phyloP scores from a whole-genome alignment of 192 early-diverging fungal species.

The Umbelopsis ramanniana region DNA sequence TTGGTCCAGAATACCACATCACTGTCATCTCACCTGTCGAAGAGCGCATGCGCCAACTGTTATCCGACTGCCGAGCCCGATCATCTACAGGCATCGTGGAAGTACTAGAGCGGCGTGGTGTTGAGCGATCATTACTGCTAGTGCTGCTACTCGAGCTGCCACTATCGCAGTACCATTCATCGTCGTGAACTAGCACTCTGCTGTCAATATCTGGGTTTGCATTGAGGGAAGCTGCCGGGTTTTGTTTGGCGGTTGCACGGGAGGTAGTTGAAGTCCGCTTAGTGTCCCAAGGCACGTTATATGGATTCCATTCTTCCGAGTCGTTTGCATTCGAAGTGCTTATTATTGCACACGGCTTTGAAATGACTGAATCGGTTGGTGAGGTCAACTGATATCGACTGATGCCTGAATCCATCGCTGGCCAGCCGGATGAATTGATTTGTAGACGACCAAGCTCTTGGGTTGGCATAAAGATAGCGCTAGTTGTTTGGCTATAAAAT shows the following conservation, averaged over 20 bases:
- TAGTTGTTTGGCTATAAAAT: background rate
- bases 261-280: background rate
- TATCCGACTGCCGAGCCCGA: background rate
- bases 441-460: background rate
- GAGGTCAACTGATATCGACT: constrained; percentile 1
- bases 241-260: background rate
- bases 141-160: constrained; percentile 15
- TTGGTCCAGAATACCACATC: background rate
- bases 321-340: background rate
- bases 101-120: background rate
- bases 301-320: constrained; percentile 1
- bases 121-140: constrained; percentile 13
- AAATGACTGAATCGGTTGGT: background rate
- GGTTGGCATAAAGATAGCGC: background rate
- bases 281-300: constrained; percentile 17
- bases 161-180: constrained; percentile 18
- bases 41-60: background rate
- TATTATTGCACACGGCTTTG: background rate
- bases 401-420: constrained; percentile 5
- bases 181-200: background rate
- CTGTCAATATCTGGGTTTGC: constrained; percentile 7
- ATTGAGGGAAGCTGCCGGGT: background rate
- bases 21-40: background rate
- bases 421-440: constrained; percentile 3
- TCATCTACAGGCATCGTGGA: background rate